These are phyloP conservation scores for Plasmodium malariae DNA, from an alignment of 169 alveolate genomes.

Conservation along the genomic window DNA sequence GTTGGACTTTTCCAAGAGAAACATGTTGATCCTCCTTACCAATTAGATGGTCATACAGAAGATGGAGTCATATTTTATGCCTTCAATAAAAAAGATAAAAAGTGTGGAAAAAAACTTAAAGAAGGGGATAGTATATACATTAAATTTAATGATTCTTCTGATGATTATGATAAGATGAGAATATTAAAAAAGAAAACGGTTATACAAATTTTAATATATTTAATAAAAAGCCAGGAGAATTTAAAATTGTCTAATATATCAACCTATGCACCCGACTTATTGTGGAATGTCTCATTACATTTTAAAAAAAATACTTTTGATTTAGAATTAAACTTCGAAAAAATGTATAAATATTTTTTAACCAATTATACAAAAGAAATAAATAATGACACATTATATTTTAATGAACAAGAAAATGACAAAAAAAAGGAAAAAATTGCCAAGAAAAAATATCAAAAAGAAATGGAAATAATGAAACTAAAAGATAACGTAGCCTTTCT, in stretches of 20 bases:
- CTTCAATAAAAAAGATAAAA: slow-evolving; percentile 7
- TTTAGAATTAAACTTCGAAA: slow-evolving; percentile 31
- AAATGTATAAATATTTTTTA: slow-evolving; percentile 7
- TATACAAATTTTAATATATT: slow-evolving; percentile 25
- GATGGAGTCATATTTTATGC: slow-evolving; percentile 26
- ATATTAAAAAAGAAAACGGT: slow-evolving; percentile 33
- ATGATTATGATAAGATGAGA: slow-evolving; percentile 66
- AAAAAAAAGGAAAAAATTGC: slow-evolving; percentile 1
- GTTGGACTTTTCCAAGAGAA: too few relatives aligned
- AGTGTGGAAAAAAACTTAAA: slow-evolving; percentile 13
- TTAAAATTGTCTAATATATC: slow-evolving; percentile 40
- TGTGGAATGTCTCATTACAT: slow-evolving; percentile 56
- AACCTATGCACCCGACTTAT: slow-evolving; percentile 46
- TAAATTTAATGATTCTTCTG: slow-evolving; percentile 19
- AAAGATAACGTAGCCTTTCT: slow-evolving; percentile 56
- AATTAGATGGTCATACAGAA: too few relatives aligned
- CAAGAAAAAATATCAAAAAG: slow-evolving; percentile 26
- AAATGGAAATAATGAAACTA: slow-evolving; percentile 45
- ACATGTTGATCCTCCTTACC: too few relatives aligned
- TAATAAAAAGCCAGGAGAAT: slow-evolving; percentile 25
- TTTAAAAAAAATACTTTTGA: slow-evolving; percentile 28
- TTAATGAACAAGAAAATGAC: neutral
- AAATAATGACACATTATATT: neutral
- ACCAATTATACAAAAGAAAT: neutral
- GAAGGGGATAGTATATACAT: slow-evolving; percentile 63